Evolutionary conservation across 768 basidiomycete genomes (phyloP).

Genomic region (Panaeolus papilionaceus): DNA sequence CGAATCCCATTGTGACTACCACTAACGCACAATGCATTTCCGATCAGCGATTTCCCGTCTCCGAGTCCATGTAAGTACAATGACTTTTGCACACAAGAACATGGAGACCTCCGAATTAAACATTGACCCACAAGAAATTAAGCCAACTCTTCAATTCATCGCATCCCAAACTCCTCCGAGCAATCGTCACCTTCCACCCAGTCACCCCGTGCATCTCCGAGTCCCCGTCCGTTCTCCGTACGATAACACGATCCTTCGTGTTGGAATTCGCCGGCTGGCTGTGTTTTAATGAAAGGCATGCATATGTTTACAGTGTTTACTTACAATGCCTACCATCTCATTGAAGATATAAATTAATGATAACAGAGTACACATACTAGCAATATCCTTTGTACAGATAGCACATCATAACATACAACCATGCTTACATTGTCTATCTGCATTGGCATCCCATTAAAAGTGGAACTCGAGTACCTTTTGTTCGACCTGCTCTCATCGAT

Average conservation of each 20-base stretch:
- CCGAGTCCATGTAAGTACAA: not conserved
- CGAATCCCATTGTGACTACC: too few relatives aligned
- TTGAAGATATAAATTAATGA: not conserved
- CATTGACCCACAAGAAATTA: not conserved
- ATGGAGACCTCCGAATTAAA: too few relatives aligned
- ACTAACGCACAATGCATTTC: too few relatives aligned
- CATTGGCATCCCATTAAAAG: not conserved
- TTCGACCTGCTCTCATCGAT: not conserved
- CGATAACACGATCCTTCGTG: not conserved
- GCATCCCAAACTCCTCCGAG: not conserved
- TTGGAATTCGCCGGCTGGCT: too few relatives aligned
- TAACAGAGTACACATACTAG: too few relatives aligned
- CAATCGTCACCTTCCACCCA: not conserved
- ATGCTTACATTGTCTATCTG: not conserved
- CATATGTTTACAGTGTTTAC: too few relatives aligned
- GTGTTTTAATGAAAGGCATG: too few relatives aligned
- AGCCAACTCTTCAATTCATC: not conserved
- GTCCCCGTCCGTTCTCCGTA: conserved; percentile 1
- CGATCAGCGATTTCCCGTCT: too few relatives aligned
- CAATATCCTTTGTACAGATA: not conserved
- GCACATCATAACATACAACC: not conserved
- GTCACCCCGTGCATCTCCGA: not conserved
- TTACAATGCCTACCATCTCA: too few relatives aligned
- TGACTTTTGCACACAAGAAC: not conserved
- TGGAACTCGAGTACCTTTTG: not conserved